These are phyloP conservation scores for Arctium lappa DNA, from an alignment of 129 eudicot species.

Conservation along the genomic window DNA sequence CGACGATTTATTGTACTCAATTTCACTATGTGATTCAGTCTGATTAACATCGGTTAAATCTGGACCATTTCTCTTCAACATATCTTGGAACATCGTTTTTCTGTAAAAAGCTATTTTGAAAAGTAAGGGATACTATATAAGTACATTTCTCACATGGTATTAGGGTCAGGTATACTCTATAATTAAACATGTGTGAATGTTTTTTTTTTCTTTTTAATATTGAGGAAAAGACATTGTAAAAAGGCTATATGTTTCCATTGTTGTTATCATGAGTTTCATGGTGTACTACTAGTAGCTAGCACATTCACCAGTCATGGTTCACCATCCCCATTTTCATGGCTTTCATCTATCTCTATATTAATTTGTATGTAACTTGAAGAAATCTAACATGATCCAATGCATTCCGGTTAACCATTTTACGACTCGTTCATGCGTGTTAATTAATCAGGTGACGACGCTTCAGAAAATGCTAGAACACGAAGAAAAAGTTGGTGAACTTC, in stretches of 20 bases:
- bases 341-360: conserved; percentile 13
- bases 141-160: background rate
- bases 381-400: background rate
- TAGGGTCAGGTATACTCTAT: too few species aligned
- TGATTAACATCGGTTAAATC: background rate
- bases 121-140: background rate
- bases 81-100: background rate
- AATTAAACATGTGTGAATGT: background rate
- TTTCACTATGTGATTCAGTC: background rate
- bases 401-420: background rate
- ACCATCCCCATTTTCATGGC: conserved; percentile 18
- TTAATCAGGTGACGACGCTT: conserved; percentile 62
- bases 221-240: background rate
- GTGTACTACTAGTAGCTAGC: background rate
- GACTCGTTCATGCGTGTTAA: background rate
- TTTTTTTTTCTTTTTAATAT: background rate
- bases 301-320: conserved; percentile 16
- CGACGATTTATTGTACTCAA: background rate
- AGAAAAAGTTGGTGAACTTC: conserved; percentile 60
- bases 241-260: background rate
- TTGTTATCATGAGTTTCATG: conserved; percentile 8
- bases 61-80: background rate
- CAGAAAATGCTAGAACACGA: conserved; percentile 76
- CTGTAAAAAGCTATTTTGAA: background rate
- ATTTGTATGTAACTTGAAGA: background rate